Base-by-base conservation (phyloP, 441 rosid species). In the Gossypium schwendimanii region DNA sequence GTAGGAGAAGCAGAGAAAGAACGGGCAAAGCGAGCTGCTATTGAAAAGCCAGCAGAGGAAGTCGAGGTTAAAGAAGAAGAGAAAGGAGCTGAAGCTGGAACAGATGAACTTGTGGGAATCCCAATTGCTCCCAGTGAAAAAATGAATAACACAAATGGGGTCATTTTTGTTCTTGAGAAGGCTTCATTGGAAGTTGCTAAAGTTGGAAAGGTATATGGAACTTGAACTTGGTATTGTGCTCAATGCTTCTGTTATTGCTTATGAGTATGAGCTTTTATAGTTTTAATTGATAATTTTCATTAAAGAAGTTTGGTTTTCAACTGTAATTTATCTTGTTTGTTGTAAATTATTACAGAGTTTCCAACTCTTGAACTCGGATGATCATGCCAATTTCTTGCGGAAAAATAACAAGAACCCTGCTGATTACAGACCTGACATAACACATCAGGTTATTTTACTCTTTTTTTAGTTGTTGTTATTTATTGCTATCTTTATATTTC, bases 281-380 rank as follows among this genome's bases (percentile, higher is more conserved):
- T 26, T 26, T 26, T 26, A 26, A 26, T 26, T 26, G 28, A 26
- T 26, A 26, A 26, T 26, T 26, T 26, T 26, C 28, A 52, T 15
- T 52, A 17, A 15, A 50, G 10, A 4, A 17, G 23, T 52, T 52
- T 52, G 26, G 26, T 24, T 24, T 24, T 52, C 57, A n/a, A 17
- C 57, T 6, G 3, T 15, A 17, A 52, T 52, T 52, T 52, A 15
- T 52, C 57, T 17, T 52, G 17, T 52, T 52, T 20, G 57, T 6
- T 52, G 21, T 52, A 52, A 52, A 20, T 54, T 15, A 0, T 52
- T 20, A n/a, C 7, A 54, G 60, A 54, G 60, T 20, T 54, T 54
- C 60, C 60, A 54, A 54, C 60, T 54, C 26, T 54, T 54, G n/a
- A 54, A 54, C 60, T 54, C 60, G 28, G 26, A 54, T 54, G 60